Evolutionary conservation across 2,329 filamentous ascomycete genomes (phyloP), one percentile per base, ranked within the genome.

Genomic region (Fusarium chaquense): DNA sequence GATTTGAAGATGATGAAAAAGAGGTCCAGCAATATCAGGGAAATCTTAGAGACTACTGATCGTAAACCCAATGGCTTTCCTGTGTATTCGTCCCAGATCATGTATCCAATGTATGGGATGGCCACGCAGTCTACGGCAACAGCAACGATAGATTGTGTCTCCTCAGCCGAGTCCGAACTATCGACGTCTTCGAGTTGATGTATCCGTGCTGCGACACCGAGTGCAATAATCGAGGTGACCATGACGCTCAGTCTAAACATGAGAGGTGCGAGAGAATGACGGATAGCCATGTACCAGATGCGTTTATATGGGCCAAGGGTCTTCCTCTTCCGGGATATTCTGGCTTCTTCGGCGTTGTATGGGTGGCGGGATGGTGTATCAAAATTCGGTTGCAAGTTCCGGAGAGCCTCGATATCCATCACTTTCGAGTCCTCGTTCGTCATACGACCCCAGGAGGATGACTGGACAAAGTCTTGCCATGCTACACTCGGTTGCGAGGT

Each of bases 1-100:
- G 94, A 94, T 79, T 97, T 95, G 82, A 99, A 97, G 43, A 98
- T 94, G 76, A 99, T 97, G 78, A 99, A 99, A 75, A 98, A 90
- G 5, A 99, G 85, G 80, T 99, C 96, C 60, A 97, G 87, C 57
- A 99, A 88, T 64, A 98, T 92, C 51, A 99, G 88, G 16, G 92
- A 89, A 70, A 97, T 92, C 79, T 99, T 99, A 50, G 93, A 91
- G 59, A 90, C 90, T 12, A 93, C 90, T 9, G 90, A 90, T 44
- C 97, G 91, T 64, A 99, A 83, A 2, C 96, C 96, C 22, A 99
- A 84, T 24, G 97, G 96, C 78, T 97, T 97, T 32, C 93, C 93
- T 7, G 93, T 96, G 81, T 98, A 98, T 81, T 99, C 96, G 77
- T 99, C 96, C 82, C 91, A 97, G 26, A 94, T 97, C 82, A 98